Conservation (phyloP, 768 basidiomycete species). For the Termitomyces sp. region DNA sequence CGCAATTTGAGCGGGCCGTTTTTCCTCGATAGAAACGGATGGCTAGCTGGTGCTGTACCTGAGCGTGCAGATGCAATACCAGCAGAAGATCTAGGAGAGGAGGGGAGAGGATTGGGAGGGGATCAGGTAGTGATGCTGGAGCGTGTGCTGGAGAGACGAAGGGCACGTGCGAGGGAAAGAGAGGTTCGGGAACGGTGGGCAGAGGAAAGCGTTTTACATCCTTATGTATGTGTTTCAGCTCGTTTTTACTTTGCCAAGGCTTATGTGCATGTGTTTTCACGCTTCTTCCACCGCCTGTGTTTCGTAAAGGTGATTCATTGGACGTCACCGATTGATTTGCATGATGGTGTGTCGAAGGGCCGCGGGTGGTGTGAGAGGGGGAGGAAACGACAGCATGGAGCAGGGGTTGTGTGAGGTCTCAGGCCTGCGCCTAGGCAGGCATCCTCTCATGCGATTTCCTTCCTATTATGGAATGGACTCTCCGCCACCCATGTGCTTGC, state of each 20-base stretch:
- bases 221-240: slow-evolving; percentile 9
- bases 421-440: too few relatives aligned
- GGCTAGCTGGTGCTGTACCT: slow-evolving; percentile 8
- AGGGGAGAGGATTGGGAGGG: not conserved
- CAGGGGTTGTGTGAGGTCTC: not conserved
- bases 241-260: not conserved
- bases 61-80: not conserved
- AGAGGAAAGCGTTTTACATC: slow-evolving; percentile 10
- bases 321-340: slow-evolving; percentile 38
- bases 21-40: slow-evolving; percentile 18
- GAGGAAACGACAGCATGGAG: not conserved
- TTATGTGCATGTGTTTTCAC: not conserved
- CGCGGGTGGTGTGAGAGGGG: not conserved
- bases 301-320: slow-evolving; percentile 31
- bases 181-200: not conserved
- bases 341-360: slow-evolving; percentile 4
- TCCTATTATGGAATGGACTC: too few relatives aligned
- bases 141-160: slow-evolving; percentile 1
- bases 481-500: too few relatives aligned
- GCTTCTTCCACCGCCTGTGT: not conserved
- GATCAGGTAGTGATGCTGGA: not conserved
- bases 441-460: too few relatives aligned
- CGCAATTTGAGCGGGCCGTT: slow-evolving; percentile 26
- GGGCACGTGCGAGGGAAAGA: not conserved
- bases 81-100: not conserved